These are phyloP conservation scores for Boletus rubescentipes DNA, from an alignment of 768 basidiomycete genomes.

Conservation along the genomic window DNA sequence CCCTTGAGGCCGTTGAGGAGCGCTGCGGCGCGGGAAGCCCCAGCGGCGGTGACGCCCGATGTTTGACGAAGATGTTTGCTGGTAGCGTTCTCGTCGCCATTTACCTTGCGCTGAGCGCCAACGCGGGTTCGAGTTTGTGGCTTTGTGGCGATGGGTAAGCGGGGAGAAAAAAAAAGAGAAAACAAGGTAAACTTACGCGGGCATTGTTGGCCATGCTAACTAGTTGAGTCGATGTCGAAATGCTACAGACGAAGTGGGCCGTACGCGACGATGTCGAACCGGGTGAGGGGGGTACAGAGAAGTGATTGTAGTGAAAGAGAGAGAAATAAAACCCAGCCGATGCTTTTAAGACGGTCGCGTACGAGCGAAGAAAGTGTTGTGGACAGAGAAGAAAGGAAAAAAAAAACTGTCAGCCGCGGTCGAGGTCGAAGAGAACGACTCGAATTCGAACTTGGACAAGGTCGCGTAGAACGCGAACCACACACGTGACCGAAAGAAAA, in stretches of 20 bases:
- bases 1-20: slow-evolving; percentile 36
- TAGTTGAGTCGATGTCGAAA: slow-evolving; percentile 15
- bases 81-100: slow-evolving; percentile 77
- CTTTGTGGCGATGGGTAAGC: slow-evolving; percentile 37
- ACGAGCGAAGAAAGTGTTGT: slow-evolving; percentile 17
- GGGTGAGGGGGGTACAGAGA: slow-evolving; percentile 16
- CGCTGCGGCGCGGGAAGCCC: slow-evolving; percentile 50
- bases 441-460: slow-evolving; percentile 20
- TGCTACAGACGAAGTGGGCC: slow-evolving; percentile 20
- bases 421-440: slow-evolving; percentile 26
- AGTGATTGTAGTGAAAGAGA: slow-evolving; percentile 34
- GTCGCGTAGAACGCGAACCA: slow-evolving; percentile 39
- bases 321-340: slow-evolving; percentile 31
- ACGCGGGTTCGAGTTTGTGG: slow-evolving; percentile 65
- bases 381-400: slow-evolving; percentile 22
- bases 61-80: slow-evolving; percentile 64
- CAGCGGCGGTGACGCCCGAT: slow-evolving; percentile 47
- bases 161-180: not conserved
- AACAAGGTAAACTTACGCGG: slow-evolving; percentile 46
- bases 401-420: slow-evolving; percentile 36
- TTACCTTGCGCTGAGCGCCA: slow-evolving; percentile 61
- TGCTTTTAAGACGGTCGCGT: slow-evolving; percentile 26
- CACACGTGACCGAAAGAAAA: slow-evolving; percentile 39
- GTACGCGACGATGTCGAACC: slow-evolving; percentile 17
- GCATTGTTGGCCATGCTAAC: slow-evolving; percentile 55